Evolutionary conservation across 768 basidiomycete genomes (phyloP).

Genomic region (Cystobasidium tubakii): DNA sequence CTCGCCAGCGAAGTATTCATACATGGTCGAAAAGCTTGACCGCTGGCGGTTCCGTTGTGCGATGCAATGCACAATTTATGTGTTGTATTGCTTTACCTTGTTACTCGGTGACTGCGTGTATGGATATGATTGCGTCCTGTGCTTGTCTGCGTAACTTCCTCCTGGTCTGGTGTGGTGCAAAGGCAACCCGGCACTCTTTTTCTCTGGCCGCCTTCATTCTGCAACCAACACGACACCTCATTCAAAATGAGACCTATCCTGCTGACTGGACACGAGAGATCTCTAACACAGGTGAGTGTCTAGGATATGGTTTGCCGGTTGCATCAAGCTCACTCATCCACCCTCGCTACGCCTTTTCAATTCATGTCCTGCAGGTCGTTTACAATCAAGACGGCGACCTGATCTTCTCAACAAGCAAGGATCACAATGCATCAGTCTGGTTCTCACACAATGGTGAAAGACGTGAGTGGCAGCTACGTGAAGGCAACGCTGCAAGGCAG

Average conservation of each 20-base stretch:
- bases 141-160: too few relatives aligned
- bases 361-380: conserved; percentile 55
- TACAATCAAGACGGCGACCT: conserved; percentile 95
- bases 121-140: too few relatives aligned
- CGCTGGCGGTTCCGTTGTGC: too few relatives aligned
- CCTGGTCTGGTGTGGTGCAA: too few relatives aligned
- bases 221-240: not conserved
- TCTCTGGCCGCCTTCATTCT: not conserved
- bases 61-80: too few relatives aligned
- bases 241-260: conserved; percentile 28
- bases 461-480: conserved; percentile 32
- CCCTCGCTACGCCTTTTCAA: not conserved
- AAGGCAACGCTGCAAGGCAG: not conserved
- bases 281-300: not conserved
- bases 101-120: too few relatives aligned
- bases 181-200: not conserved
- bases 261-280: not conserved
- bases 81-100: too few relatives aligned
- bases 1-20: too few relatives aligned
- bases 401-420: conserved; percentile 92
- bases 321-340: too few relatives aligned
- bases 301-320: not conserved
- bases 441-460: conserved; percentile 88
- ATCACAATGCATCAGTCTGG: conserved; percentile 92
- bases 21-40: too few relatives aligned